phyloP scores from a whole-genome alignment of 108 stramenopile genomes.

The Discostella pseudostelligera region DNA sequence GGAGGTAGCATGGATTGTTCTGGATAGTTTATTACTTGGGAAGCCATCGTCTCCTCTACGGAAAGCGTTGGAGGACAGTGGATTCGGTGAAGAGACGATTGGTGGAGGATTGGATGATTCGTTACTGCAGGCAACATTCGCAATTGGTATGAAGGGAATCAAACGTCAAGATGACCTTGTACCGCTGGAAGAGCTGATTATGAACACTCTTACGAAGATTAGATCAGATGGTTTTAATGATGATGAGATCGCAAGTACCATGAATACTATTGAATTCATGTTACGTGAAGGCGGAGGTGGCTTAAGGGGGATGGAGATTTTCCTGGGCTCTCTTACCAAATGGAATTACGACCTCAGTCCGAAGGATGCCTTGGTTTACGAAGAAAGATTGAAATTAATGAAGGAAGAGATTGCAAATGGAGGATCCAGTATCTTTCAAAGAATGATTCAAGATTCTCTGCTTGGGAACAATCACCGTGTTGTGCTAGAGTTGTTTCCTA shows the following conservation, averaged over 20 bases:
- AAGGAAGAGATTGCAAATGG: slow-evolving; percentile 64
- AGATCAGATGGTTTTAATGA: slow-evolving; percentile 75
- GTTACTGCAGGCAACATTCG: slow-evolving; percentile 70
- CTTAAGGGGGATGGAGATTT: slow-evolving; percentile 73
- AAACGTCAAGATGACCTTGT: slow-evolving; percentile 45
- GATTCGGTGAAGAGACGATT: slow-evolving; percentile 52
- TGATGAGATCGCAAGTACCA: slow-evolving; percentile 65
- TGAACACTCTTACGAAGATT: slow-evolving; percentile 55
- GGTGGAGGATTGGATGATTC: slow-evolving; percentile 68
- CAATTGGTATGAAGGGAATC: slow-evolving; percentile 81
- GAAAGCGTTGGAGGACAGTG: slow-evolving; percentile 45
- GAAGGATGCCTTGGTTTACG: slow-evolving; percentile 60
- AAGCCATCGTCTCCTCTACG: slow-evolving; percentile 61
- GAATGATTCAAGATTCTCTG: slow-evolving; percentile 61
- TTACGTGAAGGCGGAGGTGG: slow-evolving; percentile 79
- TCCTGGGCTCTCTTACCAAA: slow-evolving; percentile 67
- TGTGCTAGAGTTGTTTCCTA: slow-evolving; percentile 71
- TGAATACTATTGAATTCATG: slow-evolving; percentile 86
- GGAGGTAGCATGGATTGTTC: slow-evolving; percentile 69
- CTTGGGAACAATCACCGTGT: slow-evolving; percentile 79
- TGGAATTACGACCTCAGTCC: slow-evolving; percentile 91
- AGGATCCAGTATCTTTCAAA: slow-evolving; percentile 65
- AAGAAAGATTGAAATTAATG: slow-evolving; percentile 65
- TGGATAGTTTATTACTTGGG: slow-evolving; percentile 82
- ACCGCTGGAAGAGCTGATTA: slow-evolving; percentile 56